Evolutionary conservation across 257 asterid species (phyloP).

Genomic region (Paraleonurus japonicus): DNA sequence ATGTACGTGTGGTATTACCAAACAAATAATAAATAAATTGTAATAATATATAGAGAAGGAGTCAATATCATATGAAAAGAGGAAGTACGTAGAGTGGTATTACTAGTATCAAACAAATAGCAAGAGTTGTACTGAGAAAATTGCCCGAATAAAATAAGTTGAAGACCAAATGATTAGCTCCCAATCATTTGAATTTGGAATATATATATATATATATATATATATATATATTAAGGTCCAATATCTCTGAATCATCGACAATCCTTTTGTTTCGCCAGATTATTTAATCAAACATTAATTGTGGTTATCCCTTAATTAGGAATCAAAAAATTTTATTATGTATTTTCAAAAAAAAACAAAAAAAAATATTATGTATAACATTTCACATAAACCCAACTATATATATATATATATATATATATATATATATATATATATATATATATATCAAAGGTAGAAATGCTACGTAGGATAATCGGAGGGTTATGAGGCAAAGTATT

Average conservation of each 20-base stretch:
- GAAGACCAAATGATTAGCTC: not conserved
- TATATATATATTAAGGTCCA: too few species aligned
- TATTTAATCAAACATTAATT: not conserved
- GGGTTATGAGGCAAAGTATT: too few species aligned
- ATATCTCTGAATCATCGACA: constrained; percentile 20
- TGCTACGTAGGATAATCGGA: too few species aligned
- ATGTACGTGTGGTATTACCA: too few species aligned
- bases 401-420: too few species aligned
- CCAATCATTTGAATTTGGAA: constrained; percentile 10
- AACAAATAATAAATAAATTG: too few species aligned
- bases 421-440: too few species aligned
- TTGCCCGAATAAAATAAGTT: not conserved
- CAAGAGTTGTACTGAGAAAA: not conserved
- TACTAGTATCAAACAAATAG: constrained; percentile 11
- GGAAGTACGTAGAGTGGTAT: not conserved
- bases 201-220: too few species aligned
- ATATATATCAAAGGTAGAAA: too few species aligned
- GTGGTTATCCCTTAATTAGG: not conserved
- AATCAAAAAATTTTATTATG: not conserved
- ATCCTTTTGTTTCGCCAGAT: not conserved
- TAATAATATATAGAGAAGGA: not conserved
- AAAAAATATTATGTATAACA: too few species aligned
- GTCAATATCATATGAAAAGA: not conserved
- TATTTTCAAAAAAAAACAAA: too few species aligned
- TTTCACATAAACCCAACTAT: too few species aligned